phyloP scores from a whole-genome alignment of 345 rosid genomes.

The Eucalyptus curtisii region DNA sequence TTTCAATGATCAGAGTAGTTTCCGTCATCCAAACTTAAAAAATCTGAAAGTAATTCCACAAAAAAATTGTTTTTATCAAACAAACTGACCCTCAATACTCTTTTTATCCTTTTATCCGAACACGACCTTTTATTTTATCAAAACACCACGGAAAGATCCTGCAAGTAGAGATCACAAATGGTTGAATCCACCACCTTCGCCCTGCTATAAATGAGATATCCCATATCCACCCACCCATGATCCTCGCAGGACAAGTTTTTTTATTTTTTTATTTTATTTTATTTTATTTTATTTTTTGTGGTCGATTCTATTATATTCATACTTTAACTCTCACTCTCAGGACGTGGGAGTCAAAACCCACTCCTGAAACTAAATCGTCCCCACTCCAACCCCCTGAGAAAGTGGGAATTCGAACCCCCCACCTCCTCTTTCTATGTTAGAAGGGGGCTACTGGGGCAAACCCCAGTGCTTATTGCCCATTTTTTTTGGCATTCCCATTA shows the following conservation, averaged over 20 bases:
- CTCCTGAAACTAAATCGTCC: too few species aligned
- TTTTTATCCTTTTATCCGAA: not conserved
- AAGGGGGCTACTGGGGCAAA: too few species aligned
- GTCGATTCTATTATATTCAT: too few species aligned
- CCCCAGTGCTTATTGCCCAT: too few species aligned
- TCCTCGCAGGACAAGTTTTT: not conserved
- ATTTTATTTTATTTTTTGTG: too few species aligned
- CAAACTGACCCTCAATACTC: not conserved
- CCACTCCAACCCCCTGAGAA: too few species aligned
- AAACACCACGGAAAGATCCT: not conserved
- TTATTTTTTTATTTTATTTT: too few species aligned
- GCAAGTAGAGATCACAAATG: not conserved
- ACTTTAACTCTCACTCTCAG: too few species aligned
- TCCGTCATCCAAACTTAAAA: not conserved
- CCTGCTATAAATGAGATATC: not conserved
- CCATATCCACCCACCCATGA: not conserved
- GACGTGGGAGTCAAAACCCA: too few species aligned
- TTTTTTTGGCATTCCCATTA: too few species aligned
- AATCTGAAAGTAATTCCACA: not conserved
- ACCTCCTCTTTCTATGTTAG: too few species aligned
- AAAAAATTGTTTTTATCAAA: not conserved
- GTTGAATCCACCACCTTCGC: not conserved
- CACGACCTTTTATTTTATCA: not conserved
- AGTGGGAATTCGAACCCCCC: too few species aligned
- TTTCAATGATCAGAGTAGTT: not conserved